These are phyloP conservation scores for Neofusicoccum sp. DNA, from an alignment of 2,329 filamentous ascomycete genomes.

Conservation along the genomic window DNA sequence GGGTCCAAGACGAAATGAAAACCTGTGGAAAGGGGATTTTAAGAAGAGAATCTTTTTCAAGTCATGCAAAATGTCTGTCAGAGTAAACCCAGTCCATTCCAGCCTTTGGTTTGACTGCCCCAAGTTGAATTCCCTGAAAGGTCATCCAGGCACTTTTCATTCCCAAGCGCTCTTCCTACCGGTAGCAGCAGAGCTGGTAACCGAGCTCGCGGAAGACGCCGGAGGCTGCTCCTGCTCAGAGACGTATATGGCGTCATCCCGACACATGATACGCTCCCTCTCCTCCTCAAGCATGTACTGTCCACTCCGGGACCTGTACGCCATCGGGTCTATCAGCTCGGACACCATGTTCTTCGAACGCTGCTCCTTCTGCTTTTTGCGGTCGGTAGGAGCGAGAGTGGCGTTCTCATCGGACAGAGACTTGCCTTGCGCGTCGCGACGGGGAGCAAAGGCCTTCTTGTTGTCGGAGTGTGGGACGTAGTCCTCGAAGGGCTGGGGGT, in stretches of 20 bases:
- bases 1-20: no score
- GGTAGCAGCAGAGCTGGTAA: neutral
- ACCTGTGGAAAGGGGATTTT: no score
- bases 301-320: neutral
- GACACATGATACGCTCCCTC: neutral
- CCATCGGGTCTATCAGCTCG: neutral
- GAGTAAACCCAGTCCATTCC: neutral
- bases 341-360: neutral
- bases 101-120: neutral
- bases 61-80: no score
- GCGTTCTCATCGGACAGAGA: neutral
- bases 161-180: neutral
- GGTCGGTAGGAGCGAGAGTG: neutral
- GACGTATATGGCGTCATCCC: neutral
- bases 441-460: no score
- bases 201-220: neutral
- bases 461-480: neutral
- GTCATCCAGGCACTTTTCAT: neutral
- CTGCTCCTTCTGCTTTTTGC: neutral
- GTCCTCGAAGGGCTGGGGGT: conserved; percentile 10
- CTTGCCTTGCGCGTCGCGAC: neutral
- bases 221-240: neutral
- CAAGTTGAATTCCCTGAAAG: neutral
- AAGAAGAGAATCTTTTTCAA: no score
- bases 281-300: neutral